phyloP scores from a whole-genome alignment of 768 basidiomycete genomes.

The Tulasnella sp. region DNA sequence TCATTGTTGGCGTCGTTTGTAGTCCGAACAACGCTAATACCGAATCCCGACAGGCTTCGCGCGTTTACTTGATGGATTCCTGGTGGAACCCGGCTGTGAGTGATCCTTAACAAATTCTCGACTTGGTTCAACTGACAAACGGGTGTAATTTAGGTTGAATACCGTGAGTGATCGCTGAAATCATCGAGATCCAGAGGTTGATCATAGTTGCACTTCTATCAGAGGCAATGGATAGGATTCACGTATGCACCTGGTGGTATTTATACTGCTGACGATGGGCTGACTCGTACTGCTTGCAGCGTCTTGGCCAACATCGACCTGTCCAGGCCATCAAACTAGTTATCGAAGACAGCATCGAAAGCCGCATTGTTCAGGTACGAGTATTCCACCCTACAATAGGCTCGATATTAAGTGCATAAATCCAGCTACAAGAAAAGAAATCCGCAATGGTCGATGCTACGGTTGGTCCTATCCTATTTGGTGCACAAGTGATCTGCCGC shows the following conservation, averaged over 20 bases:
- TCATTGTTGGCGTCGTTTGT: slow-evolving; percentile 6
- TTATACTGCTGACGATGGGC: background rate
- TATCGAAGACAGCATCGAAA: slow-evolving; percentile 94
- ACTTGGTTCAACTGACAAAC: background rate
- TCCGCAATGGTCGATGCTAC: slow-evolving; percentile 91
- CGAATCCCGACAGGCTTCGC: slow-evolving; percentile 52
- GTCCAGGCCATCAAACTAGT: slow-evolving; percentile 92
- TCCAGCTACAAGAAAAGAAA: slow-evolving; percentile 92
- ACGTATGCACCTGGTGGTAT: slow-evolving; percentile 37
- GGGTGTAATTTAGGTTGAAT: slow-evolving; percentile 54
- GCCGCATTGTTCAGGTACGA: slow-evolving; percentile 79
- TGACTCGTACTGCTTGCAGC: slow-evolving; percentile 32
- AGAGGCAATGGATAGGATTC: slow-evolving; percentile 98
- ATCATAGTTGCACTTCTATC: slow-evolving; percentile 30
- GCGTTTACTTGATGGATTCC: slow-evolving; percentile 88
- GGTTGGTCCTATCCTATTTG: slow-evolving; percentile 15
- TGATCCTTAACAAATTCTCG: slow-evolving; percentile 26
- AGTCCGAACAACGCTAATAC: background rate
- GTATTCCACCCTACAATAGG: background rate
- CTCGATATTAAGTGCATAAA: background rate
- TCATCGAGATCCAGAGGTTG: background rate
- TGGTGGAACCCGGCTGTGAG: slow-evolving; percentile 81
- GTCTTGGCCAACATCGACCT: slow-evolving; percentile 89
- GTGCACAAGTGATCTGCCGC: slow-evolving; percentile 6
- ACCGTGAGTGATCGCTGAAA: slow-evolving; percentile 50